These are phyloP conservation scores for Cladosporium sp. DNA, from an alignment of 2,329 filamentous ascomycete species.

Conservation along the genomic window DNA sequence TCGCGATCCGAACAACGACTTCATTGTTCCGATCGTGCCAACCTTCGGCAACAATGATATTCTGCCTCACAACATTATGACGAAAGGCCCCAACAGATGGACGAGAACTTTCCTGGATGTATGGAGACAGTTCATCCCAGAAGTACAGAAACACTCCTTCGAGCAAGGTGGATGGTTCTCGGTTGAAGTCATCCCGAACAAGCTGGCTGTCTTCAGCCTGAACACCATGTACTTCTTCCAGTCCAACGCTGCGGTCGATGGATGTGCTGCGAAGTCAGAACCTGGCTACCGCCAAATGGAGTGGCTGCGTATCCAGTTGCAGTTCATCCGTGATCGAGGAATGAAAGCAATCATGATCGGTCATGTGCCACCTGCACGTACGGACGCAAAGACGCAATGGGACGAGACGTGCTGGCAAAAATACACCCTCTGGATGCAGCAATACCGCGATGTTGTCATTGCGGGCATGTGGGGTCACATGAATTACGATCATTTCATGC, in stretches of 20 bases:
- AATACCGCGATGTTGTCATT: slow-evolving; percentile 86
- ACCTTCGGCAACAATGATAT: slow-evolving; percentile 98
- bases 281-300: slow-evolving; percentile 94
- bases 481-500: slow-evolving; percentile 96
- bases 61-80: slow-evolving; percentile 90
- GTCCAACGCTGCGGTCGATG: slow-evolving; percentile 88
- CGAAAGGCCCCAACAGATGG: slow-evolving; percentile 80
- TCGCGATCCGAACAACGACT: slow-evolving; percentile 51
- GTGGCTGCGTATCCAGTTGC: slow-evolving; percentile 86
- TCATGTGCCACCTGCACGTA: slow-evolving; percentile 87
- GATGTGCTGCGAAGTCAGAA: slow-evolving; percentile 72
- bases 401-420: slow-evolving; percentile 98
- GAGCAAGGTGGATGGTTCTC: slow-evolving; percentile 92
- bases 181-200: slow-evolving; percentile 81
- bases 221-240: slow-evolving; percentile 91
- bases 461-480: slow-evolving; percentile 85
- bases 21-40: slow-evolving; percentile 76
- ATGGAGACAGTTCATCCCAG: slow-evolving; percentile 84
- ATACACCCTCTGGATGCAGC: slow-evolving; percentile 83
- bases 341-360: slow-evolving; percentile 95
- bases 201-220: slow-evolving; percentile 84
- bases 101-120: slow-evolving; percentile 71
- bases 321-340: slow-evolving; percentile 72
- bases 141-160: slow-evolving; percentile 87
- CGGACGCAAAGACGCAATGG: slow-evolving; percentile 81